phyloP scores from a whole-genome alignment of 2,329 filamentous ascomycete species.

The Periconia sp. region DNA sequence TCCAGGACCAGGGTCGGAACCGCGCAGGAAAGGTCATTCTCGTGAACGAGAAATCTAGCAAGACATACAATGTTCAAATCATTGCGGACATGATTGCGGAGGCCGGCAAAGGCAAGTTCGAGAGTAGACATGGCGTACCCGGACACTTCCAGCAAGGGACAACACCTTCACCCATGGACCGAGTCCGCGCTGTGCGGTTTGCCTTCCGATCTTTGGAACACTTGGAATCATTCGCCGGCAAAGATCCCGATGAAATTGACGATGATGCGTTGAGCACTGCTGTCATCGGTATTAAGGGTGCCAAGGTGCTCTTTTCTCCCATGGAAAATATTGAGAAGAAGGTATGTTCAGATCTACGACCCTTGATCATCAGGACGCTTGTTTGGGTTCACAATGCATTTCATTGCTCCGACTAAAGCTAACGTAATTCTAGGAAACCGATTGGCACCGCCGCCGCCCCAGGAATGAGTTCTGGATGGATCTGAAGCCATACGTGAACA shows the following conservation, averaged over 20 bases:
- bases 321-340: slow-evolving; percentile 78
- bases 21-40: slow-evolving; percentile 92
- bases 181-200: slow-evolving; percentile 85
- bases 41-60: slow-evolving; percentile 93
- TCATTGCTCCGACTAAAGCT: not conserved
- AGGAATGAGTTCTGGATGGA: slow-evolving; percentile 82
- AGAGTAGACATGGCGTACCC: slow-evolving; percentile 73
- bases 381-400: not conserved
- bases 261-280: slow-evolving; percentile 71
- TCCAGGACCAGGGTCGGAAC: slow-evolving; percentile 80
- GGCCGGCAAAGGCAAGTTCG: slow-evolving; percentile 88
- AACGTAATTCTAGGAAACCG: slow-evolving; percentile 63
- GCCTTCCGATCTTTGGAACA: slow-evolving; percentile 95
- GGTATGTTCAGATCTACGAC: not conserved
- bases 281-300: slow-evolving; percentile 92
- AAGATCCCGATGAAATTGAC: slow-evolving; percentile 67
- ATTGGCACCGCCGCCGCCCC: slow-evolving; percentile 89
- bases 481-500: slow-evolving; percentile 80
- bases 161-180: slow-evolving; percentile 87
- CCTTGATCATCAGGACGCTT: not conserved
- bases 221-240: slow-evolving; percentile 73
- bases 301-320: slow-evolving; percentile 81
- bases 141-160: slow-evolving; percentile 48
- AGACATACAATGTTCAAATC: slow-evolving; percentile 85
- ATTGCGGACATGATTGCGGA: slow-evolving; percentile 96